Conservation (phyloP, 768 basidiomycete genomes). For the Amanita muscaria region DNA sequence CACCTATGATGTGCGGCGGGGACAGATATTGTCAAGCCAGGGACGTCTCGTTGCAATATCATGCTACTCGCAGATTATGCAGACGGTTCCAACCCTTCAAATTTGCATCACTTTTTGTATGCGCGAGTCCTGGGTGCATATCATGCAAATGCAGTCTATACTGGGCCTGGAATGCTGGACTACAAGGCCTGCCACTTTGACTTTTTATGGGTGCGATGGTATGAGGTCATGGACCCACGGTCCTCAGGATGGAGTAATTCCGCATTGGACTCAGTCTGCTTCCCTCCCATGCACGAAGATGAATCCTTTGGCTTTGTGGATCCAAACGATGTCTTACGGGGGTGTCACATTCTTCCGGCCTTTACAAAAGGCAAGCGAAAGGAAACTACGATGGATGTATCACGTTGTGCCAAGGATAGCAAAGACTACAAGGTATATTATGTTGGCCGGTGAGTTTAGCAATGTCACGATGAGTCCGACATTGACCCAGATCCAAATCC, state of each 20-base stretch:
- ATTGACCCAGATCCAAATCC: neutral
- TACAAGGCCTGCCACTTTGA: slow-evolving; percentile 14
- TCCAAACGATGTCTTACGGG: slow-evolving; percentile 28
- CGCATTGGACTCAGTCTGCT: slow-evolving; percentile 23
- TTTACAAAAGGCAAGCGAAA: slow-evolving; percentile 19
- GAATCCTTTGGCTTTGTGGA: slow-evolving; percentile 36
- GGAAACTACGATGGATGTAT: slow-evolving; percentile 8
- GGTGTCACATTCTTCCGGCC: slow-evolving; percentile 30
- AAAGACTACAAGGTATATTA: slow-evolving; percentile 24
- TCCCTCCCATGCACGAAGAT: slow-evolving; percentile 17
- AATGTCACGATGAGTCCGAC: neutral
- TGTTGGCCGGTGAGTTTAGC: slow-evolving; percentile 25
- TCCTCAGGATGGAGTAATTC: slow-evolving; percentile 14
- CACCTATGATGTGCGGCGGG: slow-evolving; percentile 30
- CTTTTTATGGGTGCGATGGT: slow-evolving; percentile 25
- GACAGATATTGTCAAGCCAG: slow-evolving; percentile 28
- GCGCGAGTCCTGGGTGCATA: slow-evolving; percentile 18
- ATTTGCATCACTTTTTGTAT: slow-evolving; percentile 22
- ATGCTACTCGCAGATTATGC: slow-evolving; percentile 17
- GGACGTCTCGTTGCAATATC: slow-evolving; percentile 19
- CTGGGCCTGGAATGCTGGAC: neutral
- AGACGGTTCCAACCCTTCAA: neutral
- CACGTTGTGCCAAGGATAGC: slow-evolving; percentile 8
- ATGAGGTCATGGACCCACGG: slow-evolving; percentile 3
- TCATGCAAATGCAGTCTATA: slow-evolving; percentile 18